Evolutionary conservation across 2,329 filamentous ascomycete genomes (phyloP), one percentile per base, ranked within the genome.

Genomic region (Tolypocladium pustulatum): DNA sequence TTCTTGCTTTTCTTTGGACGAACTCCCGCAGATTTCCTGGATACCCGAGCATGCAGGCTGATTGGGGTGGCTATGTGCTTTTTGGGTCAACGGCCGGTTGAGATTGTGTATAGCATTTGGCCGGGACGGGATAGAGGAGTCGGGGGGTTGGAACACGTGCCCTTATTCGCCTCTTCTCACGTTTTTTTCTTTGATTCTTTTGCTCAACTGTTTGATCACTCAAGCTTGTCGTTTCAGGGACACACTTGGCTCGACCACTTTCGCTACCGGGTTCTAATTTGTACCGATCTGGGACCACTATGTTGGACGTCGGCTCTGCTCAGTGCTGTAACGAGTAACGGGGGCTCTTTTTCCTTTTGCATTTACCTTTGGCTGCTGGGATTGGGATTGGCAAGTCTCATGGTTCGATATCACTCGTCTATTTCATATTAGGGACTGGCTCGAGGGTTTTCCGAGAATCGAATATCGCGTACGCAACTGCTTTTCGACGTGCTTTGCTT

Each of bases 81-180:
- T 41, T 68, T 63, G 63, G 68, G 64, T 63, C 62, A 58, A 56
- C 61, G 59, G 65, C 67, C 65, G 65, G 63, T 65, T 65, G 65
- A 69, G 65, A 65, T 59, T 68, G 65, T 68, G 65, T 66, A 63
- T 66, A 70, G 68, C 71, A 67, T 71, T 64, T 68, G 66, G 66
- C 65, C 66, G 64, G 66, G 67, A 63, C 63, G 65, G 71, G 64
- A 73, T 75, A 75, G 72, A 74, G 72, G 73, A 72, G 72, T 73
- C 71, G 64, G 61, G 61, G 66, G 66, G 63, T 62, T 65, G 54
- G 63, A 59, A 58, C 60, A 62, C 43, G 58, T 63, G 55, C 53
- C 59, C 57, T 61, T 65, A 55, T 52, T 51, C 41, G 54, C 49
- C 60, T 22, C 30, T 22, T 38, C 54, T 58, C 30, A 55, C 32